phyloP scores from a whole-genome alignment of 192 early-diverging fungal species.

The Haplosporangium gracile region DNA sequence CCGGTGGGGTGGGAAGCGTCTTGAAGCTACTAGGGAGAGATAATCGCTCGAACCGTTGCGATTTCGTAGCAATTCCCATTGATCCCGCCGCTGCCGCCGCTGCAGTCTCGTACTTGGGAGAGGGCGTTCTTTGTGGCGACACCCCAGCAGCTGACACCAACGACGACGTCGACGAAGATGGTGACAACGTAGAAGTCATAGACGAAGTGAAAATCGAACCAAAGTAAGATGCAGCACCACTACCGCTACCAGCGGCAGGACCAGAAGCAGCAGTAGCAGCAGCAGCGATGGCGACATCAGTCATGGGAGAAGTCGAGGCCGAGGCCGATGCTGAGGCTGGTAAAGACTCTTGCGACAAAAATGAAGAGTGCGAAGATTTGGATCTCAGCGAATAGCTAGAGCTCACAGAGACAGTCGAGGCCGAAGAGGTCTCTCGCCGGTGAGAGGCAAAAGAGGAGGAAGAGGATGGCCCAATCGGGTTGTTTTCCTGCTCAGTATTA shows the following conservation, averaged over 20 bases:
- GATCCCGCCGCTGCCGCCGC: not conserved
- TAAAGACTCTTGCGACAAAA: not conserved
- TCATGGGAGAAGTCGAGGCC: conserved; percentile 4
- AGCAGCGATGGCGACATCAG: not conserved
- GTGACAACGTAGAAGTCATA: not conserved
- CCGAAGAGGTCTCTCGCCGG: conserved; percentile 15
- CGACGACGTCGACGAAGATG: not conserved
- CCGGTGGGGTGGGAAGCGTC: not conserved
- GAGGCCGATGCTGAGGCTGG: conserved; percentile 5
- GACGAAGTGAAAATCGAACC: not conserved
- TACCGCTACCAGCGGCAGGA: not conserved
- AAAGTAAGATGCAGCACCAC: conserved; percentile 25
- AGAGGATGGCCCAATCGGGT: not conserved
- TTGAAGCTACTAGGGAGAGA: not conserved
- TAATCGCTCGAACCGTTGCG: not conserved
- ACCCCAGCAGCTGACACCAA: too few species aligned
- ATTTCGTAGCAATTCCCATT: not conserved
- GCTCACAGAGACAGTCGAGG: conserved; percentile 1
- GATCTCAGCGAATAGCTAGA: conserved; percentile 26
- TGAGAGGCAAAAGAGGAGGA: conserved; percentile 9
- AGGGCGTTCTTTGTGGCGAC: not conserved
- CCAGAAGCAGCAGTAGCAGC: not conserved
- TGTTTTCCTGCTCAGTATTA: not conserved
- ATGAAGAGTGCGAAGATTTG: conserved; percentile 38
- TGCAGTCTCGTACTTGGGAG: not conserved